Conservation (phyloP, 169 alveolate genomes). For the Plasmodium coatneyi region DNA sequence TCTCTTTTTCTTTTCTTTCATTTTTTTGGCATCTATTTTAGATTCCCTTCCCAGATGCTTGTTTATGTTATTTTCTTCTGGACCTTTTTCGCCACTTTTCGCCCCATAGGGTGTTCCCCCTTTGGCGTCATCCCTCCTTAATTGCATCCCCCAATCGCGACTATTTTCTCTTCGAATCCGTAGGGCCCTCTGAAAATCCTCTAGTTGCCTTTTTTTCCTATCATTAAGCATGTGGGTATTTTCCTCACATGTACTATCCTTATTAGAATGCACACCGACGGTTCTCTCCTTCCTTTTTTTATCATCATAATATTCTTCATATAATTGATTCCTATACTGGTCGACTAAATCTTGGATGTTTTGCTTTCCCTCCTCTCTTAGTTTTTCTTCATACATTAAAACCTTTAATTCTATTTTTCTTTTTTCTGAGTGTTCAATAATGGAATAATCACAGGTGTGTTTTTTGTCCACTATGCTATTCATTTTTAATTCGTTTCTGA, state of each 20-base stretch:
- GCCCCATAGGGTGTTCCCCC: neutral
- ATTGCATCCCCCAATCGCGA: neutral
- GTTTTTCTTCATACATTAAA: constrained; percentile 58
- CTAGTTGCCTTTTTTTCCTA: constrained; percentile 56
- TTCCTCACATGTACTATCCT: constrained; percentile 20
- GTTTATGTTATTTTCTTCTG: neutral
- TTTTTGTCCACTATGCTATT: constrained; percentile 54
- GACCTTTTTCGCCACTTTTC: neutral
- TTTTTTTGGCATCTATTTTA: neutral
- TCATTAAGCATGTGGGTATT: constrained; percentile 74
- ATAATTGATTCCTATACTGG: constrained; percentile 63
- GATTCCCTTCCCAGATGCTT: neutral
- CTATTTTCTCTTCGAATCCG: constrained; percentile 35
- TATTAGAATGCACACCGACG: constrained; percentile 4
- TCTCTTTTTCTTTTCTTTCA: neutral
- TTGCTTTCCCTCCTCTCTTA: constrained; percentile 44
- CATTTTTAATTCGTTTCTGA: constrained; percentile 44
- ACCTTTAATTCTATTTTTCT: constrained; percentile 72
- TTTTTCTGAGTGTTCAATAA: constrained; percentile 73
- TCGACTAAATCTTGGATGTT: constrained; percentile 34
- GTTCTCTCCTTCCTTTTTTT: constrained; percentile 45
- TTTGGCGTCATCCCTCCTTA: neutral
- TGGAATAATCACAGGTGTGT: constrained; percentile 73
- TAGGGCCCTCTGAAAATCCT: constrained; percentile 47
- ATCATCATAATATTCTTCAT: constrained; percentile 68